These are phyloP conservation scores for Trichoderma koningiopsis DNA, from an alignment of 2,329 filamentous ascomycete genomes.

Conservation along the genomic window DNA sequence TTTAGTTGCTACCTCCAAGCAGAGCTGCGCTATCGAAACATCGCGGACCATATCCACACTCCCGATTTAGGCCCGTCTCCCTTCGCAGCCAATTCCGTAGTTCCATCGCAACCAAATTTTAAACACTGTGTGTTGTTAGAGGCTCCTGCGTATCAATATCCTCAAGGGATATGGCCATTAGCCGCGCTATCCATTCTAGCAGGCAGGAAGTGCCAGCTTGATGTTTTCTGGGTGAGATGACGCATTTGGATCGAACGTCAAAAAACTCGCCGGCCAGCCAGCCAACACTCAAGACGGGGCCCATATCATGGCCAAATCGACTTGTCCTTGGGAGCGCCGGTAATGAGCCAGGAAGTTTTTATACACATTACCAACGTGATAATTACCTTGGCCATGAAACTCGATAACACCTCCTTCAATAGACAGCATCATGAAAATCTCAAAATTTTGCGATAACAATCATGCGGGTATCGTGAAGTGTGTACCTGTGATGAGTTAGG, in stretches of 20 bases:
- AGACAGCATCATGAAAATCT: conserved; percentile 45
- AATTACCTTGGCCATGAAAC: conserved; percentile 44
- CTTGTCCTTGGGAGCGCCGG: background rate
- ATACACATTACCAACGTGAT: conserved; percentile 40
- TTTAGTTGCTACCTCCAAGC: too few relatives aligned
- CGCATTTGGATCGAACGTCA: too few relatives aligned
- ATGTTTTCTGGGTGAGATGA: too few relatives aligned
- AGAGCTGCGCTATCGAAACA: background rate
- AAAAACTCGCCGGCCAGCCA: too few relatives aligned
- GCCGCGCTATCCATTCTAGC: background rate
- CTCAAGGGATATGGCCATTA: background rate
- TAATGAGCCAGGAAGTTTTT: conserved; percentile 34
- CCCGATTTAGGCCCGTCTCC: background rate
- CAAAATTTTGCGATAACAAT: conserved; percentile 28
- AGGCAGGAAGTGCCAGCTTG: background rate
- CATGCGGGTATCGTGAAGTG: background rate
- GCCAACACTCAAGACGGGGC: too few relatives aligned
- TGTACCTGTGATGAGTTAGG: background rate
- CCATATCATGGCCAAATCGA: too few relatives aligned
- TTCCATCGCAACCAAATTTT: background rate
- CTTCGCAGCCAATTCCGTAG: background rate
- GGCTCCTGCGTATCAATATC: background rate
- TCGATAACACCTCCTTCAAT: conserved; percentile 41
- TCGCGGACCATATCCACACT: background rate
- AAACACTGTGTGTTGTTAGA: too few relatives aligned